Base-by-base conservation (phyloP, 2,329 filamentous ascomycete species). In the Fusarium buharicum region DNA sequence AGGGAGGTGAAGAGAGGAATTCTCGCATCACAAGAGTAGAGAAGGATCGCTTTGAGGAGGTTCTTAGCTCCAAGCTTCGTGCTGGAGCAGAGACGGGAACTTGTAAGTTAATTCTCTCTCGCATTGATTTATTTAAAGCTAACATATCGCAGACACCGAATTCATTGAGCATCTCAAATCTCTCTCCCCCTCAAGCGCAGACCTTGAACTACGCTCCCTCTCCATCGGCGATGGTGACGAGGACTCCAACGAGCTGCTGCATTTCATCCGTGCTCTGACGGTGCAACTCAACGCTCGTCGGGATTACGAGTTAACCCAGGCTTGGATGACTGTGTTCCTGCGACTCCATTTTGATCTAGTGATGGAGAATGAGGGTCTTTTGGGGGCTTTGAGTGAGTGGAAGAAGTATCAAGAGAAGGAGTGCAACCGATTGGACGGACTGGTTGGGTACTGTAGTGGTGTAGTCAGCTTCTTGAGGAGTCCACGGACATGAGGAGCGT, bases 321-420 rank as follows among this genome's bases (percentile, higher is more conserved):
- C 93, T 0, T 99, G 95, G 94, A 98, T 99, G 93, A 89, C 90
- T 2, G 94, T 98, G 1, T 96, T 98, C 71, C 74, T 99, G 56
- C 86, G 89, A 43, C 79, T 97, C 36, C 94, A 98, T 75, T 85
- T 84, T 62, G 84, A 86, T 64, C 62, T 82, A 33, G 76, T 85
- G 37, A 79, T 79, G 77, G 81, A 78, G 72, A 84, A 71, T 74
- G 77, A 79, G 63, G 70, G 75, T 27, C 75, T 94, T 13, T 80
- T 87, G 40, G 78, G 76, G 1, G 86, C 85, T 41, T 76, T 97
- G 58, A 75, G 77, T 48, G 82, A 84, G 67, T 97, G 92, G 91
- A 88, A 88, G 74, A 77, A 76, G 24, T 86, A 90, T 69, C 90
- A 94, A 75, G 87, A 88, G 73, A 81, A 79, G 68, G 93, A 96